Conservation (phyloP, 169 alveolate species). For the Babesia ovata region DNA sequence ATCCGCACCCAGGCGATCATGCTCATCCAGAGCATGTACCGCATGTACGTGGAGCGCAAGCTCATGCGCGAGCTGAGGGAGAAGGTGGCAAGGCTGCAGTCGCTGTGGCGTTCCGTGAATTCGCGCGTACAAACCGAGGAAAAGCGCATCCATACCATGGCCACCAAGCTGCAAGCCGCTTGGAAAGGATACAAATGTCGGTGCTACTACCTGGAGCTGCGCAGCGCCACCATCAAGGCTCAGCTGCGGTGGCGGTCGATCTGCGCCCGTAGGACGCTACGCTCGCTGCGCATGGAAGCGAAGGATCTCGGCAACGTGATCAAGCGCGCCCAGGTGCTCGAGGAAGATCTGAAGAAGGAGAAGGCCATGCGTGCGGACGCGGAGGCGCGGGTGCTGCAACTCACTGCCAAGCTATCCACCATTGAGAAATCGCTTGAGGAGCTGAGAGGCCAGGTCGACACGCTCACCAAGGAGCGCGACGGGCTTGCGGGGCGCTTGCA, state of each 20-base stretch:
- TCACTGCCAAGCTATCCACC: constrained; percentile 74
- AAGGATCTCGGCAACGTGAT: constrained; percentile 74
- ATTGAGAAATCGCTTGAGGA: constrained; percentile 61
- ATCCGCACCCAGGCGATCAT: constrained; percentile 21
- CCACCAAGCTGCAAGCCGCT: constrained; percentile 78
- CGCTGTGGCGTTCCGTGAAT: constrained; percentile 32
- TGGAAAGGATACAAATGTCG: constrained; percentile 72
- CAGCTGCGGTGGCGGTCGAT: constrained; percentile 79
- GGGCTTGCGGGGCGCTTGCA: constrained; percentile 23
- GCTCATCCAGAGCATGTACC: constrained; percentile 56
- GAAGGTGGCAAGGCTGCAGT: constrained; percentile 33
- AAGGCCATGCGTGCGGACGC: constrained; percentile 73
- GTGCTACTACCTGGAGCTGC: constrained; percentile 53
- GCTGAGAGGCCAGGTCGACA: constrained; percentile 66
- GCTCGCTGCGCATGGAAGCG: constrained; percentile 80
- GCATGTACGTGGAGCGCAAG: constrained; percentile 45
- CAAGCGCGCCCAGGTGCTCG: constrained; percentile 67
- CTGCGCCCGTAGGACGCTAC: constrained; percentile 79
- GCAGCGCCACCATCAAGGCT: constrained; percentile 66
- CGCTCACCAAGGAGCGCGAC: constrained; percentile 42
- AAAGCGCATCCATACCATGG: constrained; percentile 50
- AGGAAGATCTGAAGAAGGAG: constrained; percentile 76
- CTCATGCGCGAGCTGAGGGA: constrained; percentile 11
- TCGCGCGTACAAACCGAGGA: constrained; percentile 40
- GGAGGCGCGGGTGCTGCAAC: constrained; percentile 75